These are phyloP conservation scores for Ogataea philodendri DNA, from an alignment of 805 yeast species.

Conservation along the genomic window DNA sequence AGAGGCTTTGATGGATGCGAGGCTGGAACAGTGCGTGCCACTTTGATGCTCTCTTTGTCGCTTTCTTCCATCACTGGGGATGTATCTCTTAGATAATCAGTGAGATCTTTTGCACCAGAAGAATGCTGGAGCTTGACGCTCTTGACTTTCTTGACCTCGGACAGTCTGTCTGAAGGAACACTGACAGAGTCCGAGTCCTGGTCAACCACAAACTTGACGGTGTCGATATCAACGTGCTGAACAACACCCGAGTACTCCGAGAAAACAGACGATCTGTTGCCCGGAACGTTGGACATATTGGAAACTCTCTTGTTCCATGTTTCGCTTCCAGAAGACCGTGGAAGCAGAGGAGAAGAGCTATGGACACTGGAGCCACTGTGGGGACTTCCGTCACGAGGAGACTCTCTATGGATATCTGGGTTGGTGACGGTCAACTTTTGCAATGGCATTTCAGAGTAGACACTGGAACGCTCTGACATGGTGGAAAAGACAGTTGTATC, in stretches of 20 bases:
- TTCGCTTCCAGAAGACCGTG: constrained; percentile 4
- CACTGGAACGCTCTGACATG: constrained; percentile 11
- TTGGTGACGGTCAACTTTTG: constrained; percentile 7
- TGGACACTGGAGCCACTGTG: constrained; percentile 1
- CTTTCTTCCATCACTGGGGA: constrained; percentile 21
- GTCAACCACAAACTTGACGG: constrained; percentile 33
- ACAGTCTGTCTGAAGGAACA: constrained; percentile 17
- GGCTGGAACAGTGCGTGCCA: constrained; percentile 24
- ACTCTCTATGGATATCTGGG: constrained; percentile 3
- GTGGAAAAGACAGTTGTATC: neutral
- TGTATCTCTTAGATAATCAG: constrained; percentile 12
- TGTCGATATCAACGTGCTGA: constrained; percentile 37
- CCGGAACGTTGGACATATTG: constrained; percentile 16
- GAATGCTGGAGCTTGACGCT: constrained; percentile 18
- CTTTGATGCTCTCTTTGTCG: constrained; percentile 25
- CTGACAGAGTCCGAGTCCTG: constrained; percentile 13
- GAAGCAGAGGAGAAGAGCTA: constrained; percentile 1
- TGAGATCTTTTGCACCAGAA: constrained; percentile 14
- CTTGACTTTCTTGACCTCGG: constrained; percentile 21
- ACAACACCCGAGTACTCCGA: constrained; percentile 39
- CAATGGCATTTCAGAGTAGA: constrained; percentile 6
- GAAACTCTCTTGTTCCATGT: constrained; percentile 6
- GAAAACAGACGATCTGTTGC: constrained; percentile 32
- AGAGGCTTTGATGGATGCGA: constrained; percentile 3
- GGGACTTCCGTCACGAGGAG: constrained; percentile 4